Evolutionary conservation across 345 rosid species (phyloP).

Genomic region (Limnanthes douglasii): DNA sequence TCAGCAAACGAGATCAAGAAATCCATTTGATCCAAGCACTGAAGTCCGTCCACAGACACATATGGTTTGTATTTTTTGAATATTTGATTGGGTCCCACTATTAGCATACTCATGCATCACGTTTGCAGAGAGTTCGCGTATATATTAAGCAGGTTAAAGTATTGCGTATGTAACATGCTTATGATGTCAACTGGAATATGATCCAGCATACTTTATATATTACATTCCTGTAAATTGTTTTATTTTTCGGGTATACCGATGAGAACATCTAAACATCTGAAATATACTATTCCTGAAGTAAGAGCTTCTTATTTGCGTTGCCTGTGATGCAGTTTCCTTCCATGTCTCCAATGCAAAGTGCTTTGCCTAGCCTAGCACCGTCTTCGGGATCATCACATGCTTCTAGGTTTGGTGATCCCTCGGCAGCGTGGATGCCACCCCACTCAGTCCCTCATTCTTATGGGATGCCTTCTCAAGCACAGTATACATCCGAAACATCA

Average conservation of each 20-base stretch:
- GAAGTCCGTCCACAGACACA: constrained; percentile 43
- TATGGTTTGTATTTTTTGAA: constrained; percentile 29
- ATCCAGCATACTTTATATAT: not conserved
- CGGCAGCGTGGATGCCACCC: constrained; percentile 32
- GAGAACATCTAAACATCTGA: too few species aligned
- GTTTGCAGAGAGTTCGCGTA: too few species aligned
- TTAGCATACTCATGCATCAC: too few species aligned
- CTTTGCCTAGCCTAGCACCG: constrained; percentile 37
- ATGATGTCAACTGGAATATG: not conserved
- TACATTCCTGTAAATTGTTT: not conserved
- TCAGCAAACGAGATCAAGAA: constrained; percentile 38
- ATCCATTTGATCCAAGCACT: constrained; percentile 64
- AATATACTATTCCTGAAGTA: not conserved
- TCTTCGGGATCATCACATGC: constrained; percentile 24
- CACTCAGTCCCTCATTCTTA: constrained; percentile 32
- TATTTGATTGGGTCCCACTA: constrained; percentile 3
- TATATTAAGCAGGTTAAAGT: not conserved
- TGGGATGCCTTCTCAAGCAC: constrained; percentile 27
- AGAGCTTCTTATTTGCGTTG: not conserved
- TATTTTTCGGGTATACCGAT: too few species aligned
- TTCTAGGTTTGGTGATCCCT: constrained; percentile 25
- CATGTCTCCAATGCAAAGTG: constrained; percentile 51
- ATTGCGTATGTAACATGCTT: not conserved
- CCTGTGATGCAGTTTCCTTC: constrained; percentile 59
- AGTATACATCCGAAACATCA: constrained; percentile 28